Evolutionary conservation across 768 basidiomycete species (phyloP).

Genomic region (Suillus subaureus): DNA sequence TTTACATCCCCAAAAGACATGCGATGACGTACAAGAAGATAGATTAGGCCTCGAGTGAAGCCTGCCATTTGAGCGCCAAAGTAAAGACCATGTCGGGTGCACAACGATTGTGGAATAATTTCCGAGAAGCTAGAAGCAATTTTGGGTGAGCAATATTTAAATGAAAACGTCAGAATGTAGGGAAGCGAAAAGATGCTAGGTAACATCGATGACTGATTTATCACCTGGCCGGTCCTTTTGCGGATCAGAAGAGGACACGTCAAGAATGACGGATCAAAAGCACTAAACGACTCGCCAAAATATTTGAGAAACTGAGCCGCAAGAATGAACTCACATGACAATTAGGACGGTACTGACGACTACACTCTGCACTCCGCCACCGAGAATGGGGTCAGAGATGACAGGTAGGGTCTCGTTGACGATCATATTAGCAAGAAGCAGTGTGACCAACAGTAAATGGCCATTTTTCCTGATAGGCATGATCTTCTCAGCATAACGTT

Average conservation of each 20-base stretch:
- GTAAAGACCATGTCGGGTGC: constrained; percentile 86
- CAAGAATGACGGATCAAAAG: neutral
- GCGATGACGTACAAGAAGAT: constrained; percentile 53
- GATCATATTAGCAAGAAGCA: constrained; percentile 89
- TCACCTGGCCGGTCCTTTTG: neutral
- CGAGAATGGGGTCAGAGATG: constrained; percentile 78
- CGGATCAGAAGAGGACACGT: neutral
- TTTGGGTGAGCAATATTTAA: neutral
- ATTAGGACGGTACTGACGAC: constrained; percentile 83
- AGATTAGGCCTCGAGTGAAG: constrained; percentile 68
- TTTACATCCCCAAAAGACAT: neutral
- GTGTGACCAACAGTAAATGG: constrained; percentile 79
- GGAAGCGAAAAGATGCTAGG: neutral
- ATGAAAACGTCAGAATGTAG: neutral
- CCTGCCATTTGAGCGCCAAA: constrained; percentile 87
- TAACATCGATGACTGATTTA: neutral
- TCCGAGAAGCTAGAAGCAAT: constrained; percentile 69
- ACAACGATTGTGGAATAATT: constrained; percentile 92
- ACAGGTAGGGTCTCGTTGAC: constrained; percentile 87
- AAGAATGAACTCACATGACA: constrained; percentile 67
- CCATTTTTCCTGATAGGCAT: constrained; percentile 85
- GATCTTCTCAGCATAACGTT: constrained; percentile 80
- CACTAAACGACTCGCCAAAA: neutral
- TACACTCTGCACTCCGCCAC: constrained; percentile 77
- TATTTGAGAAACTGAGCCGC: neutral